Conservation (phyloP, 2,329 filamentous ascomycete species). For the Alternaria gaisen region DNA sequence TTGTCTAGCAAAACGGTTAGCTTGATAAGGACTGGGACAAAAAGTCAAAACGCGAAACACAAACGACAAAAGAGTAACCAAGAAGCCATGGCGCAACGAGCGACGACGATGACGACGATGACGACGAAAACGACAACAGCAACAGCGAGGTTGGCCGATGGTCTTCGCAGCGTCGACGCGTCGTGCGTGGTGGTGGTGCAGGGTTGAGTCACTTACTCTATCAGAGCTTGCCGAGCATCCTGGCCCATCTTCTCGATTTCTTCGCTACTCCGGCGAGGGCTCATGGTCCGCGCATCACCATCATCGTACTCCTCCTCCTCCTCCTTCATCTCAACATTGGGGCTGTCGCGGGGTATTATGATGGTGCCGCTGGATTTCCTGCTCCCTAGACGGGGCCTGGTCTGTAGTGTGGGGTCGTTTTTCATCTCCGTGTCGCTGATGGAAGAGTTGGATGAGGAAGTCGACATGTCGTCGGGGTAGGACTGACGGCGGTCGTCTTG, state of each 20-base stretch:
- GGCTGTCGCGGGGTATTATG: constrained; percentile 80
- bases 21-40: constrained; percentile 10
- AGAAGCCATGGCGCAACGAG: neutral
- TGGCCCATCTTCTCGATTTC: constrained; percentile 88
- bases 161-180: neutral
- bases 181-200: neutral
- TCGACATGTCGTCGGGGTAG: constrained; percentile 50
- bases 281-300: constrained; percentile 93
- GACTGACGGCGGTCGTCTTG: constrained; percentile 34
- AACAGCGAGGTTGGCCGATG: neutral
- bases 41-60: constrained; percentile 7
- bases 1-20: constrained; percentile 66
- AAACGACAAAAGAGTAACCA: neutral
- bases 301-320: constrained; percentile 81
- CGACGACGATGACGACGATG: neutral
- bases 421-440: constrained; percentile 49
- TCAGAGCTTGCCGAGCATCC: constrained; percentile 73
- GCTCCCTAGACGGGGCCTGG: constrained; percentile 73
- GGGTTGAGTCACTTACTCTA: constrained; percentile 61
- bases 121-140: neutral
- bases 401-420: constrained; percentile 58
- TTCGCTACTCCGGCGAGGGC: constrained; percentile 86
- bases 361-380: constrained; percentile 84
- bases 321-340: constrained; percentile 75
- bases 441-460: constrained; percentile 56